phyloP scores from a whole-genome alignment of 805 yeast species.

The Brettanomyces anomalus region DNA sequence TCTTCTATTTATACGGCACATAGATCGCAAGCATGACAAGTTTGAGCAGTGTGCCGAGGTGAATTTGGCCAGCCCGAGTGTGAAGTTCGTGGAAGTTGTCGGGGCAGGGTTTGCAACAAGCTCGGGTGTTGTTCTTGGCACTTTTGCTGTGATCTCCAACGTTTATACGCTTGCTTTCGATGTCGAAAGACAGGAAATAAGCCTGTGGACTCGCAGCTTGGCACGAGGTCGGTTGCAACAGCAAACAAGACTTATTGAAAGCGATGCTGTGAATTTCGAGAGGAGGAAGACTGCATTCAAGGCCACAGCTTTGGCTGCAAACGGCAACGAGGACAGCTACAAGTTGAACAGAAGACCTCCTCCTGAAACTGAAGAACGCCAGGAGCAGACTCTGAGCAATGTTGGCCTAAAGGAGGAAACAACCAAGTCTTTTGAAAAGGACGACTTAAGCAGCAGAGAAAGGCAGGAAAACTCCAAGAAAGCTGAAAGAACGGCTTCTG shows the following conservation, averaged over 20 bases:
- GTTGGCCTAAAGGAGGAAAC: no score
- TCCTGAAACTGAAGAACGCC: slow-evolving; percentile 5
- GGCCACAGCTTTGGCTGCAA: slow-evolving; percentile 27
- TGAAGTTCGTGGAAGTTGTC: slow-evolving; percentile 51
- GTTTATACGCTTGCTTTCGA: slow-evolving; percentile 48
- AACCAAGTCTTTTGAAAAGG: slow-evolving; percentile 10
- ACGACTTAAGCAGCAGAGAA: slow-evolving; percentile 4
- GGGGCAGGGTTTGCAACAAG: slow-evolving; percentile 13
- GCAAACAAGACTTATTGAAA: slow-evolving; percentile 32
- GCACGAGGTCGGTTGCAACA: slow-evolving; percentile 40
- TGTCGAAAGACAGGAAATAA: slow-evolving; percentile 40
- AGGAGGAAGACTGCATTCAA: slow-evolving; percentile 29
- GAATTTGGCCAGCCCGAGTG: slow-evolving; percentile 40
- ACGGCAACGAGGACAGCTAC: slow-evolving; percentile 4
- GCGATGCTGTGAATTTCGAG: slow-evolving; percentile 17
- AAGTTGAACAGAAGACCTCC: slow-evolving; percentile 2
- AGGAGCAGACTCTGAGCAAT: not conserved
- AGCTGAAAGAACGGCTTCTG: no score
- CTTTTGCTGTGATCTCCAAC: slow-evolving; percentile 51
- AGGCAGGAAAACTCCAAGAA: no score
- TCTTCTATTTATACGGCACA: slow-evolving; percentile 39
- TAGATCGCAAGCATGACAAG: slow-evolving; percentile 19
- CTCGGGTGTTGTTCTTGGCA: slow-evolving; percentile 30
- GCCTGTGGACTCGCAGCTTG: slow-evolving; percentile 49
- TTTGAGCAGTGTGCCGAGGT: slow-evolving; percentile 47